Conservation (phyloP, 169 alveolate genomes). For the Babesia sp. region DNA sequence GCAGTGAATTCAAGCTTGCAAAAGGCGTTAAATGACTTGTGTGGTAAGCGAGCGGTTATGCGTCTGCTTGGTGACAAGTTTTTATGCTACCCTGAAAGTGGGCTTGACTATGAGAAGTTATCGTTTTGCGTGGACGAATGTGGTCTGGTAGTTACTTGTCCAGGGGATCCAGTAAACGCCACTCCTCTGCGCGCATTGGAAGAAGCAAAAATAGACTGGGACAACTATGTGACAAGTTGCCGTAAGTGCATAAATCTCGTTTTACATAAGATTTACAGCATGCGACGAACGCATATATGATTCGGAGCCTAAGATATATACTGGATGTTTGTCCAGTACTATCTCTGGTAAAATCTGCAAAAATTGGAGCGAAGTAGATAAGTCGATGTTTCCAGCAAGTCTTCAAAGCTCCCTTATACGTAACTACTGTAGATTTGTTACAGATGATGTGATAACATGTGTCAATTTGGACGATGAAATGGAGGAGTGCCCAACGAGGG, state of each 20-base stretch:
- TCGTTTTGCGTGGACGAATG: conserved; percentile 54
- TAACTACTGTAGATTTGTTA: conserved; percentile 53
- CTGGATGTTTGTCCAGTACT: conserved; percentile 38
- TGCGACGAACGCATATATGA: neutral
- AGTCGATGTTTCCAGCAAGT: neutral
- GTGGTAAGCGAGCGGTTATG: conserved; percentile 25
- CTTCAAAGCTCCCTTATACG: neutral
- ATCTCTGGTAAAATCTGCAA: conserved; percentile 3
- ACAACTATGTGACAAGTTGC: conserved; percentile 8
- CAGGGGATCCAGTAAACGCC: neutral
- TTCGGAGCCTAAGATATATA: neutral
- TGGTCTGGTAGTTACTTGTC: conserved; percentile 10
- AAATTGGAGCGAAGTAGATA: conserved; percentile 9
- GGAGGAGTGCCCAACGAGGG: conserved; percentile 20
- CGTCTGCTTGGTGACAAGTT: neutral
- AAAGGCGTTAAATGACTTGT: conserved; percentile 29
- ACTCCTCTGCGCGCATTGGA: neutral
- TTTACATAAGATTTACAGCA: conserved; percentile 2
- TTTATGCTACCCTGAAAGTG: neutral
- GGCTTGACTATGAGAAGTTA: neutral
- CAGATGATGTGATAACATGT: conserved; percentile 8
- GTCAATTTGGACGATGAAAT: neutral
- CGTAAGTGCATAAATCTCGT: conserved; percentile 22
- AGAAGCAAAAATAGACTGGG: conserved; percentile 17
- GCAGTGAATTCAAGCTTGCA: conserved; percentile 35